phyloP scores from a whole-genome alignment of 352 stramenopile species.

The Pythium sp. region DNA sequence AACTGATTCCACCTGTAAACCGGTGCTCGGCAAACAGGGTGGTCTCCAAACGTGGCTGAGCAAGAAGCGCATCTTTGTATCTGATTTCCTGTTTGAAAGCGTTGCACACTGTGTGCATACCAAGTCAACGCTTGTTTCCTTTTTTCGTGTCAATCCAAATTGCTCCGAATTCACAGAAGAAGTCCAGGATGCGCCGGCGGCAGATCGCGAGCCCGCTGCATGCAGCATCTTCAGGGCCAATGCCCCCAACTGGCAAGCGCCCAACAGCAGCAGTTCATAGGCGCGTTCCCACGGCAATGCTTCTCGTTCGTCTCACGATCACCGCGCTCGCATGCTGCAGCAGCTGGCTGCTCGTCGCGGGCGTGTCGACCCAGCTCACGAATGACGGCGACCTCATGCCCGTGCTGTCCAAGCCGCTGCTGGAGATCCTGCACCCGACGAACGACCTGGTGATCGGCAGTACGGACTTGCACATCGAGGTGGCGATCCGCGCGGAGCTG shows the following conservation, averaged over 20 bases:
- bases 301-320: not conserved
- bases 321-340: not conserved
- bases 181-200: not conserved
- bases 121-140: no score
- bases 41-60: no score
- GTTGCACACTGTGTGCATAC: no score
- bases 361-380: constrained; percentile 22
- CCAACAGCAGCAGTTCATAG: not conserved
- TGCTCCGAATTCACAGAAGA: not conserved
- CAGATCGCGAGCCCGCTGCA: not conserved
- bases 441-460: constrained; percentile 41
- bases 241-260: not conserved
- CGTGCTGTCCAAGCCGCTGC: constrained; percentile 23
- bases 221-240: not conserved
- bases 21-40: no score
- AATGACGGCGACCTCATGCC: constrained; percentile 31
- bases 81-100: no score
- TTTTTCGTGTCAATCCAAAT: no score
- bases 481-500: constrained; percentile 44
- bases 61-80: no score
- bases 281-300: not conserved
- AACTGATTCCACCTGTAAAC: no score
- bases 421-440: constrained; percentile 62
- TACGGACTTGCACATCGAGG: constrained; percentile 52
- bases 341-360: not conserved